These are phyloP conservation scores for Echites panduratus DNA, from an alignment of 257 asterid genomes.

Conservation along the genomic window DNA sequence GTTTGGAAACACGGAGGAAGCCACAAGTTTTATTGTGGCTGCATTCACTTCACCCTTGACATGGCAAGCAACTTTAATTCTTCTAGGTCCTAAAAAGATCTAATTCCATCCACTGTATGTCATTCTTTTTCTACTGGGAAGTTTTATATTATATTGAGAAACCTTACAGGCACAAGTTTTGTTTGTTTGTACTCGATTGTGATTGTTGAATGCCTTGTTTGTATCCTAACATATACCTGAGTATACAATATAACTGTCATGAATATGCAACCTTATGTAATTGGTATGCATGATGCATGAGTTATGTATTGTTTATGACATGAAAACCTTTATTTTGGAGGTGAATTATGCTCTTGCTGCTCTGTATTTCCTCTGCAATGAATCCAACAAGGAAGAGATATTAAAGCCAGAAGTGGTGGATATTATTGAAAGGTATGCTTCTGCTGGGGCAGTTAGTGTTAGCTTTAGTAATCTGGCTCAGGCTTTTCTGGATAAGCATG, in stretches of 20 bases:
- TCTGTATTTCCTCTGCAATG: conserved; percentile 64
- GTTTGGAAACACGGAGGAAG: neutral
- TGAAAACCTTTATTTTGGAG: conserved; percentile 29
- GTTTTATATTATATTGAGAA: neutral
- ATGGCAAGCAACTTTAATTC: too few species aligned
- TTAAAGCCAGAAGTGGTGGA: conserved; percentile 76
- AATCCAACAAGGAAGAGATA: conserved; percentile 50
- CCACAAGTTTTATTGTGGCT: neutral
- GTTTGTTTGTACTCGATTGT: neutral
- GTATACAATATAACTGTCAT: neutral
- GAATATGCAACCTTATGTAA: neutral
- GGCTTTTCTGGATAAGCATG: conserved; percentile 67
- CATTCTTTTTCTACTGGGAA: too few species aligned
- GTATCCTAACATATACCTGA: neutral
- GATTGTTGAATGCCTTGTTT: neutral
- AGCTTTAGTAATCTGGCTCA: conserved; percentile 73
- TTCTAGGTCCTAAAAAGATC: neutral
- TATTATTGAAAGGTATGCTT: conserved; percentile 62
- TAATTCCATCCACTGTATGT: too few species aligned
- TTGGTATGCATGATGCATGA: neutral
- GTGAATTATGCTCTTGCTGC: conserved; percentile 75
- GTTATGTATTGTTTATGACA: neutral
- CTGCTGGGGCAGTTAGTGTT: conserved; percentile 46
- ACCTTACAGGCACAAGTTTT: neutral
- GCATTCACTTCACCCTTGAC: neutral